These are phyloP conservation scores for Protomyces macrosporus DNA, from an alignment of 1,139 yeast genomes.

Conservation along the genomic window DNA sequence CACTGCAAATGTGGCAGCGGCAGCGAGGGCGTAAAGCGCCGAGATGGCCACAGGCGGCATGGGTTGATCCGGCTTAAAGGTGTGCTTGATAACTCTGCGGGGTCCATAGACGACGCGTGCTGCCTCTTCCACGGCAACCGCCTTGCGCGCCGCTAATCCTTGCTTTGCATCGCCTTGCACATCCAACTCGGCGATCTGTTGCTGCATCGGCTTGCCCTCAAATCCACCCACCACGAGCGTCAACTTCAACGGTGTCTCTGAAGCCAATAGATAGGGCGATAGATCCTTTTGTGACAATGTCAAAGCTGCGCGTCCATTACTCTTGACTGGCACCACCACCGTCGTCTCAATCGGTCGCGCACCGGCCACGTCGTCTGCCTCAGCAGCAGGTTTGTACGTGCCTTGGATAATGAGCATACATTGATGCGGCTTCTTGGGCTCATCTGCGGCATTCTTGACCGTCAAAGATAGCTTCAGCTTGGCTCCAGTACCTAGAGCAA, in stretches of 20 bases:
- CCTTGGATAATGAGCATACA: constrained; percentile 19
- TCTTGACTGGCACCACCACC: constrained; percentile 17
- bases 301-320: constrained; percentile 13
- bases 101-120: constrained; percentile 13
- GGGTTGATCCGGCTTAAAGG: constrained; percentile 8
- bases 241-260: constrained; percentile 4
- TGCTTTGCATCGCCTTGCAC: background rate
- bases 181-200: constrained; percentile 4
- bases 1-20: background rate
- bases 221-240: constrained; percentile 27
- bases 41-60: constrained; percentile 13
- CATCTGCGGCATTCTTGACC: constrained; percentile 4
- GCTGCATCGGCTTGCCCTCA: constrained; percentile 11
- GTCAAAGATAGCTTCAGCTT: constrained; percentile 10
- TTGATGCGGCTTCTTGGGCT: constrained; percentile 22
- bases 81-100: constrained; percentile 11
- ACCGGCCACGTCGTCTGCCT: background rate
- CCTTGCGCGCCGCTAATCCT: background rate
- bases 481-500: background rate
- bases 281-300: constrained; percentile 5
- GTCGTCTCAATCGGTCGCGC: constrained; percentile 6
- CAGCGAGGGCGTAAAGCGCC: constrained; percentile 2
- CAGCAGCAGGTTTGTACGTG: background rate
- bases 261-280: background rate
- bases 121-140: background rate